Evolutionary conservation across 2,329 filamentous ascomycete genomes (phyloP).

Genomic region (Allantophomopsis cytisporea): DNA sequence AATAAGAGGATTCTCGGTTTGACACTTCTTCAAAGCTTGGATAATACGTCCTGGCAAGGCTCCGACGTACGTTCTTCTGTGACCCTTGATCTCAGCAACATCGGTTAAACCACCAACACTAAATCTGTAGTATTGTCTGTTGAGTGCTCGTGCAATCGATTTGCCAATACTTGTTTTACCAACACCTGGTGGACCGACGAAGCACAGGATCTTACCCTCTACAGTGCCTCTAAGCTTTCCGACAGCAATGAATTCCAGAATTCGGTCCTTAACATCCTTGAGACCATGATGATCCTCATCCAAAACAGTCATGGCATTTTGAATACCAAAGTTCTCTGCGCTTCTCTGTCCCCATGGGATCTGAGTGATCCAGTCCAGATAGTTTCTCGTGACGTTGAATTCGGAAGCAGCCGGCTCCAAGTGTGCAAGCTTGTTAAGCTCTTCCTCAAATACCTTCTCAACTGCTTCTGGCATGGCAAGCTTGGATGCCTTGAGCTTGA

Average conservation of each 20-base stretch:
- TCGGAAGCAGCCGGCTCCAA: slow-evolving; percentile 92
- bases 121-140: slow-evolving; percentile 95
- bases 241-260: slow-evolving; percentile 95
- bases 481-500: slow-evolving; percentile 88
- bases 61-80: slow-evolving; percentile 90
- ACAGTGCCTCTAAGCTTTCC: slow-evolving; percentile 94
- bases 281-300: slow-evolving; percentile 95
- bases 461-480: slow-evolving; percentile 95
- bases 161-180: slow-evolving; percentile 99
- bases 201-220: slow-evolving; percentile 95
- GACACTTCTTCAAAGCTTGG: slow-evolving; percentile 95
- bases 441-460: slow-evolving; percentile 95
- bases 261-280: slow-evolving; percentile 97
- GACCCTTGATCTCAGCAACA: slow-evolving; percentile 97
- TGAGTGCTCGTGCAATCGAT: slow-evolving; percentile 87
- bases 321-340: slow-evolving; percentile 91
- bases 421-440: slow-evolving; percentile 92
- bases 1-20: slow-evolving; percentile 94
- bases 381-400: slow-evolving; percentile 97
- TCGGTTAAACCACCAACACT: slow-evolving; percentile 94
- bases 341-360: slow-evolving; percentile 95
- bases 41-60: slow-evolving; percentile 93
- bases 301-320: slow-evolving; percentile 77
- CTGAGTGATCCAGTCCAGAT: slow-evolving; percentile 96
- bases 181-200: slow-evolving; percentile 93